Conservation (phyloP, 2,329 filamentous ascomycete species). For the Tolypocladium sp. region DNA sequence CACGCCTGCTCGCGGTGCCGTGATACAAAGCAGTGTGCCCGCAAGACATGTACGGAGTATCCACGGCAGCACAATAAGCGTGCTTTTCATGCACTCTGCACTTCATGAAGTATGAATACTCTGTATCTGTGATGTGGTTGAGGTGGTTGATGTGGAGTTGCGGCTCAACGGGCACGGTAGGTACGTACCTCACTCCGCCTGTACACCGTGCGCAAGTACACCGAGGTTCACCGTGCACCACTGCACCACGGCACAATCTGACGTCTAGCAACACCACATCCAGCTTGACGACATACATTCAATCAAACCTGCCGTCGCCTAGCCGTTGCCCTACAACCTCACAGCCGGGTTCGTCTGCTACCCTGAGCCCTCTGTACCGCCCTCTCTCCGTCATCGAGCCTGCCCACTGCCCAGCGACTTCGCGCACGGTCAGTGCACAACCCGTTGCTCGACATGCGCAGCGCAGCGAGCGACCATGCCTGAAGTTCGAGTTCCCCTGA, state of each 20-base stretch:
- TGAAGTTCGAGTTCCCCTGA: neutral
- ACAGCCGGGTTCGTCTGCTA: neutral
- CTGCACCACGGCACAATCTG: neutral
- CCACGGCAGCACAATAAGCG: neutral
- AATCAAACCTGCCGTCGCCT: neutral
- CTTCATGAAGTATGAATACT: neutral
- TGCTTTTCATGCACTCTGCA: neutral
- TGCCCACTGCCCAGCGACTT: neutral
- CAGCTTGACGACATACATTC: neutral
- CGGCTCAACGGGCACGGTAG: too few relatives aligned
- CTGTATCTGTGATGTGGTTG: neutral
- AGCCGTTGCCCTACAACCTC: neutral
- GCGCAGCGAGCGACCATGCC: neutral
- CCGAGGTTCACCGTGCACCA: neutral
- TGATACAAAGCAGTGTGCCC: neutral
- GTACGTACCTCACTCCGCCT: too few relatives aligned
- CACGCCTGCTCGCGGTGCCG: neutral
- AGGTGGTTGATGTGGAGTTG: neutral
- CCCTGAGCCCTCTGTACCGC: neutral
- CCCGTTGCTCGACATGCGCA: neutral
- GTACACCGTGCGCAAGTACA: neutral
- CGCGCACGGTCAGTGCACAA: neutral
- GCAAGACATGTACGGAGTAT: neutral
- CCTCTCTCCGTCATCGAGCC: neutral
- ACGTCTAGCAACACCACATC: neutral